A percentile compares a stretch with the other conserved stretches of the same genome.
Evolutionary conservation across 2,329 filamentous ascomycete genomes (phyloP).

Genomic region (Sclerotinia trifoliorum): DNA sequence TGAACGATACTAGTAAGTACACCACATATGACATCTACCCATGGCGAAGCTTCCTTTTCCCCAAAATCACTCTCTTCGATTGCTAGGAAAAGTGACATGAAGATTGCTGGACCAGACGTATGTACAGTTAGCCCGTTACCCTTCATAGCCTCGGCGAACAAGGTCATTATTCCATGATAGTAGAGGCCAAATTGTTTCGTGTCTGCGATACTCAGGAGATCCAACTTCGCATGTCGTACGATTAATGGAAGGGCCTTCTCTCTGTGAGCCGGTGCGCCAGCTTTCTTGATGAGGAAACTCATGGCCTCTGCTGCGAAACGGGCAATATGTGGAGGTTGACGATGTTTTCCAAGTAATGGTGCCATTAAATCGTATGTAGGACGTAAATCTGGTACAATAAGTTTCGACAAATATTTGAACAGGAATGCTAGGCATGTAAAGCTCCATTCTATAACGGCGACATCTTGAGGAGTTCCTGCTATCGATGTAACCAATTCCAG

Average conservation of each 20-base stretch:
- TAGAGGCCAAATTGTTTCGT: constrained; percentile 66
- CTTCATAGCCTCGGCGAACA: constrained; percentile 82
- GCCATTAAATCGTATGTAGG: constrained; percentile 82
- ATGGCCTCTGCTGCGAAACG: constrained; percentile 93
- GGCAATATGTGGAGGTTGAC: constrained; percentile 81
- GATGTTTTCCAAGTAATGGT: constrained; percentile 77
- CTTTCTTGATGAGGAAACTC: constrained; percentile 90
- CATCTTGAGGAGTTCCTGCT: constrained; percentile 72
- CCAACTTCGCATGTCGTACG: constrained; percentile 68
- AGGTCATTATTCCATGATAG: constrained; percentile 83
- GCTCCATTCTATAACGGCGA: constrained; percentile 95
- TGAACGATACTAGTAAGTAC: constrained; percentile 81
- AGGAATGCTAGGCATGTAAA: constrained; percentile 92
- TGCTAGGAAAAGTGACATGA: constrained; percentile 49
- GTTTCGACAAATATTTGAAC: constrained; percentile 92
- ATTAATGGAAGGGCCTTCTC: constrained; percentile 70
- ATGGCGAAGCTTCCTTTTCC: constrained; percentile 45
- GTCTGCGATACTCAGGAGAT: constrained; percentile 57
- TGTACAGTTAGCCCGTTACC: constrained; percentile 59
- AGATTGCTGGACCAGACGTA: constrained; percentile 56
- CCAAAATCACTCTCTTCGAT: constrained; percentile 50
- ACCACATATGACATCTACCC: constrained; percentile 69
- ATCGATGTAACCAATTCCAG: constrained; percentile 75
- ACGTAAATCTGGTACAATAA: constrained; percentile 80
- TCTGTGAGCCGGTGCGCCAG: constrained; percentile 72